These are phyloP conservation scores for Cruciata laevipes DNA, from an alignment of 257 asterid genomes.

Conservation along the genomic window DNA sequence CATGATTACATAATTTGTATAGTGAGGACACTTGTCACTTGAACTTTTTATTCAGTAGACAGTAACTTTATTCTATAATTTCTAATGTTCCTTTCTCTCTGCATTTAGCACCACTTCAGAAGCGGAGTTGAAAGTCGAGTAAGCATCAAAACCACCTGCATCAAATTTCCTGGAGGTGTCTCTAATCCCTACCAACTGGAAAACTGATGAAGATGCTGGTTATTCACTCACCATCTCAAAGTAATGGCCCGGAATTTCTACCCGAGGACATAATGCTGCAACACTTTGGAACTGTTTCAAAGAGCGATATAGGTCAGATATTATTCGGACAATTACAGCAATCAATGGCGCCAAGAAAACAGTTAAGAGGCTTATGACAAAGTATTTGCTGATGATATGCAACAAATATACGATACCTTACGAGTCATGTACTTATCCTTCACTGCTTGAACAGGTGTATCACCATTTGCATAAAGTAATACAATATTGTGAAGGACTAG, in stretches of 20 bases:
- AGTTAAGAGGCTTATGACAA: not conserved
- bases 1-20: too few relatives aligned
- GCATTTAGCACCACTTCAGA: not conserved
- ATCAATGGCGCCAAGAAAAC: not conserved
- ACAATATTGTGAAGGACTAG: conserved; percentile 25
- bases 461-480: conserved; percentile 14
- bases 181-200: not conserved
- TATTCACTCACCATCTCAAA: conserved; percentile 13
- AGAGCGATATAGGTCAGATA: not conserved
- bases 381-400: not conserved
- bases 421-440: conserved; percentile 28
- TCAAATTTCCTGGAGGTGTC: not conserved
- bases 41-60: not conserved
- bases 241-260: conserved; percentile 26
- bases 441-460: conserved; percentile 17
- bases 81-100: not conserved
- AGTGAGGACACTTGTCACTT: too few relatives aligned
- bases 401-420: conserved; percentile 21
- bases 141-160: not conserved
- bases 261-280: conserved; percentile 25
- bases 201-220: not conserved
- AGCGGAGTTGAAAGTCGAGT: not conserved
- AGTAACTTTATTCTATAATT: not conserved
- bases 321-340: not conserved
- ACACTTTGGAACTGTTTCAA: conserved; percentile 31